phyloP scores from a whole-genome alignment of 371 early-diverging fungal species.

The Actinomucor elegans region DNA sequence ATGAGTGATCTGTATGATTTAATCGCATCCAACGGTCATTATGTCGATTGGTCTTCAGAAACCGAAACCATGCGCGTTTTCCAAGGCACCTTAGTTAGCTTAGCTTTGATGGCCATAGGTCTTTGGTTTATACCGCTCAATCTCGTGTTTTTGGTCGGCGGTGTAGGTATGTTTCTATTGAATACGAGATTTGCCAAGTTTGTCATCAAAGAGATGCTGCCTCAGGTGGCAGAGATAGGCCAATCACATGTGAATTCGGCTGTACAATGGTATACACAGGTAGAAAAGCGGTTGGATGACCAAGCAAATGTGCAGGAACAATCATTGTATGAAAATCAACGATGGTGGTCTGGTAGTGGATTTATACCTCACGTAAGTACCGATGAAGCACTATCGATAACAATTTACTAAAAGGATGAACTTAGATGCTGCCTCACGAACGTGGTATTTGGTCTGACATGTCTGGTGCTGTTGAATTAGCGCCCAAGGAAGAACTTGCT shows the following conservation, averaged over 20 bases:
- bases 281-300: constrained; percentile 27
- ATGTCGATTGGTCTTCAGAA: constrained; percentile 43
- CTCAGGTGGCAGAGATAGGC: constrained; percentile 21
- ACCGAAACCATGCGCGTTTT: constrained; percentile 33
- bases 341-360: constrained; percentile 46
- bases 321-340: constrained; percentile 48
- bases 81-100: constrained; percentile 25
- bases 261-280: constrained; percentile 19
- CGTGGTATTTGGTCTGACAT: constrained; percentile 39
- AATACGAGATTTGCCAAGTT: constrained; percentile 45
- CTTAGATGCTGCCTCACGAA: constrained; percentile 23
- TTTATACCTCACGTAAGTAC: constrained; percentile 41
- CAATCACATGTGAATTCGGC: constrained; percentile 16
- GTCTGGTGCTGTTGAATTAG: constrained; percentile 25
- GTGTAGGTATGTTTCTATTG: constrained; percentile 30
- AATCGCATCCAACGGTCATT: constrained; percentile 23
- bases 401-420: too few relatives aligned
- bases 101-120: constrained; percentile 3
- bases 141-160: constrained; percentile 23
- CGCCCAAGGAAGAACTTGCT: constrained; percentile 33
- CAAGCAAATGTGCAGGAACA: constrained; percentile 23
- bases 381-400: too few relatives aligned
- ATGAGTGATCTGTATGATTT: constrained; percentile 40
- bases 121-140: constrained; percentile 36
- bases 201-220: constrained; percentile 32